Percentiles rank a stretch among this genome's conserved stretches.
These are phyloP conservation scores for Moelleriella libera DNA, from an alignment of 2,329 filamentous ascomycete species.

Conservation along the genomic window DNA sequence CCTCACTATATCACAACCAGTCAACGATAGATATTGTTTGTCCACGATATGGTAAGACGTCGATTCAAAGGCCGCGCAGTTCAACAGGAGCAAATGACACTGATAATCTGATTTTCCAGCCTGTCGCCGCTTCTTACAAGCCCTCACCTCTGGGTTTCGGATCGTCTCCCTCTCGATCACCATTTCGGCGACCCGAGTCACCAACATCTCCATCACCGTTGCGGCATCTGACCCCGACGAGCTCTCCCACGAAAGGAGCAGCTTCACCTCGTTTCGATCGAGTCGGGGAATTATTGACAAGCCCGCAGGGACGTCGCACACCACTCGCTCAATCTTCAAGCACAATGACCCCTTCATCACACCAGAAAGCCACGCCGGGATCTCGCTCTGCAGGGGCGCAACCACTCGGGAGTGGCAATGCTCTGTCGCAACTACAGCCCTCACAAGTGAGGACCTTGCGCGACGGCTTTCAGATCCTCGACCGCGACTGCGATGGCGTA, in stretches of 20 bases:
- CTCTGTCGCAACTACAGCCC: conserved; percentile 61
- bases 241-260: conserved; percentile 39
- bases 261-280: conserved; percentile 19
- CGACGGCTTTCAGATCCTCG: conserved; percentile 87
- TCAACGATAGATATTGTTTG: not conserved
- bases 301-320: conserved; percentile 22
- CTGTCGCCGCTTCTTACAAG: conserved; percentile 46
- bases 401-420: conserved; percentile 30
- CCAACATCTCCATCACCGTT: conserved; percentile 52
- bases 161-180: conserved; percentile 46
- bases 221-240: conserved; percentile 49
- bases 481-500: conserved; percentile 72
- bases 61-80: conserved; percentile 5
- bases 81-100: conserved; percentile 1
- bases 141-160: conserved; percentile 59
- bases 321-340: conserved; percentile 17
- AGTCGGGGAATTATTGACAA: conserved; percentile 23
- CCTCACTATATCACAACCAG: not conserved
- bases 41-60: conserved; percentile 15
- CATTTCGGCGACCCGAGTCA: conserved; percentile 48
- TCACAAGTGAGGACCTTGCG: conserved; percentile 76
- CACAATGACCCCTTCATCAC: conserved; percentile 18
- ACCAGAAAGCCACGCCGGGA: conserved; percentile 18
- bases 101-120: conserved; percentile 21
- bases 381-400: conserved; percentile 16